Percentiles rank a stretch among this genome's conserved stretches.
Conservation (phyloP, 192 early-diverging fungal genomes). For the Podila horticola region DNA sequence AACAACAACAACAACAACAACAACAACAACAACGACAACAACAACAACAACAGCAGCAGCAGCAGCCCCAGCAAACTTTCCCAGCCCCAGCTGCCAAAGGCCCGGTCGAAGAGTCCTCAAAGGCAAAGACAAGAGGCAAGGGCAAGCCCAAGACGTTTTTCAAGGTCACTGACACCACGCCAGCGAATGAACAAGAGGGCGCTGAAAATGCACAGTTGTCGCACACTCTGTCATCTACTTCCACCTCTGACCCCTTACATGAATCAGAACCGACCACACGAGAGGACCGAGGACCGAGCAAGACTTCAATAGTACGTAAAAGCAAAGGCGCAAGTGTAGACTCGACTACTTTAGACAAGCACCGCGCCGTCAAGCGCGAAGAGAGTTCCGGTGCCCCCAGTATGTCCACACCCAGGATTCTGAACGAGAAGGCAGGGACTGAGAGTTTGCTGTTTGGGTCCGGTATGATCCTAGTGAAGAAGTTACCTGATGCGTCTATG, state of each 20-base stretch:
- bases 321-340: background rate
- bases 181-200: background rate
- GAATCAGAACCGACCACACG: background rate
- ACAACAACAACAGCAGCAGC: conserved; percentile 12
- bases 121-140: conserved; percentile 2
- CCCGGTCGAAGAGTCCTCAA: background rate
- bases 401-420: background rate
- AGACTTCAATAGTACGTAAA: background rate
- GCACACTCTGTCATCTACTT: background rate
- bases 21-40: background rate
- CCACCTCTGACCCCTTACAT: too few relatives aligned
- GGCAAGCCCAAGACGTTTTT: conserved; percentile 6
- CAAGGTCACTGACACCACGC: background rate
- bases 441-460: conserved; percentile 33
- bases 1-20: too few relatives aligned
- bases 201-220: background rate
- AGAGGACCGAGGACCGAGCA: background rate
- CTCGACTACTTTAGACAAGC: background rate
- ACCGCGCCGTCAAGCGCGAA: background rate
- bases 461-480: conserved; percentile 38
- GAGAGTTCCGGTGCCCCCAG: background rate
- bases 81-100: background rate
- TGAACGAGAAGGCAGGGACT: background rate
- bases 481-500: conserved; percentile 11
- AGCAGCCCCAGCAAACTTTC: background rate